Evolutionary conservation across 148 eudicot species (phyloP), one percentile per base, ranked within the genome.

Genomic region (Heliosperma pusillum): DNA sequence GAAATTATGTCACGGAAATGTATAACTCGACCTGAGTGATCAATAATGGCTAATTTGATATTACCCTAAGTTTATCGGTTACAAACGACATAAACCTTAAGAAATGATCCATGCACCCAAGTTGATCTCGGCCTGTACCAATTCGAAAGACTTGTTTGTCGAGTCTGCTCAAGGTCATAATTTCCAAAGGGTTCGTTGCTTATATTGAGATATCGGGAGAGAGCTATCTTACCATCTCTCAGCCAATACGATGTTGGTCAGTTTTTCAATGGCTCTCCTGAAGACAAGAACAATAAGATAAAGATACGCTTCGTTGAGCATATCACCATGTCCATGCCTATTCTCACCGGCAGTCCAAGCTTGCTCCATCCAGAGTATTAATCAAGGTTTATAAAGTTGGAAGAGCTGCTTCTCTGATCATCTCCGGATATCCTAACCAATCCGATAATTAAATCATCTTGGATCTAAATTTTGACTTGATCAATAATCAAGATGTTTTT

Each of bases 321-420:
- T 84, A 53, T 87, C 87, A 58, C 87, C 87, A 62, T 87, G 89
- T 74, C 87, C 87, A 62, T 87, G 89, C 76, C 89, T 80, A 72
- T 87, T 87, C 70, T 87, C 87, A 74, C 84, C 85, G 24, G 87
- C 89, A 15, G 84, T 84, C 87, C 89, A 87, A 26, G 83, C 89
- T 72, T 7, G n/a, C 69, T 1, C 47, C 69, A 66, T 45, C 72
- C 30, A 20, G 20, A 11, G 29, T 40, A 10, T 68, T 40, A 69
- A 69, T 4, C 84, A 88, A 77, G 25, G 89, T 82, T 55, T 88
- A 89, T 47, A 85, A 88, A 9, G 89, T 88, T 57, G 92, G 92
- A 64, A 88, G 87, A n/a, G 92, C 92, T 80, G 85, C 57, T 36
- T 36, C 42, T 36, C 2, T 7, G 0, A 36, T 36, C 42, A 36